Conservation (phyloP, 1,284 basidiomycete genomes). For the Sparassis latifolia region DNA sequence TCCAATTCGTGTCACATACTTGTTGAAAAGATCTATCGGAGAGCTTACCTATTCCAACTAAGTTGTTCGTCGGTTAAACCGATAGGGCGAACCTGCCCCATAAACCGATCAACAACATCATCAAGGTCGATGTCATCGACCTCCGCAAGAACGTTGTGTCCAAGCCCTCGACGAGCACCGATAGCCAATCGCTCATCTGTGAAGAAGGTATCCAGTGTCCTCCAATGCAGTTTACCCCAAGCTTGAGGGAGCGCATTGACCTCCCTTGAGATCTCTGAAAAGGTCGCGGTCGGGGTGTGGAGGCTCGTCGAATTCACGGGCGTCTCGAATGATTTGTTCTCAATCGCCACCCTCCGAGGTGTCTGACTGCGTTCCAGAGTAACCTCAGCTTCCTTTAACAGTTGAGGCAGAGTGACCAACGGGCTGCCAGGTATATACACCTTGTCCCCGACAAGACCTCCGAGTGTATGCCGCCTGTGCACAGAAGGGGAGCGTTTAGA, state of each 20-base stretch:
- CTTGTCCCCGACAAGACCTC: slow-evolving; percentile 42
- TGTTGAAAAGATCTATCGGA: slow-evolving; percentile 1
- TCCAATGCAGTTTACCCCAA: slow-evolving; percentile 73
- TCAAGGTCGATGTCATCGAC: slow-evolving; percentile 44
- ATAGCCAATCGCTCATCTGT: slow-evolving; percentile 56
- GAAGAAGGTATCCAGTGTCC: slow-evolving; percentile 67
- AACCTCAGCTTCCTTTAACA: slow-evolving; percentile 54
- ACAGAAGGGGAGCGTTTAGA: slow-evolving; percentile 22
- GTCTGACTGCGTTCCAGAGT: slow-evolving; percentile 31
- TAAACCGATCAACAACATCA: slow-evolving; percentile 51
- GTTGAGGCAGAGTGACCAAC: slow-evolving; percentile 42
- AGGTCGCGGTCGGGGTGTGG: background rate
- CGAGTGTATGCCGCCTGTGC: slow-evolving; percentile 30
- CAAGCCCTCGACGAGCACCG: slow-evolving; percentile 27
- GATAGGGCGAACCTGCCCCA: slow-evolving; percentile 12
- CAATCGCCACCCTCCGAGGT: background rate
- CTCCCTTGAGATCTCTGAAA: background rate
- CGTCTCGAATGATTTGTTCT: background rate
- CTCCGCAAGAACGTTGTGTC: slow-evolving; percentile 33
- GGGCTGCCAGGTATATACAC: slow-evolving; percentile 53
- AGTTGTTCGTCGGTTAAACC: too few species aligned
- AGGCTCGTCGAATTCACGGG: background rate
- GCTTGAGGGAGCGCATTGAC: slow-evolving; percentile 8
- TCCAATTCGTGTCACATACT: background rate
- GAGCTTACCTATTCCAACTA: slow-evolving; percentile 7